These are phyloP conservation scores for Hypoxylon sp. DNA, from an alignment of 2,329 filamentous ascomycete species.

Conservation along the genomic window DNA sequence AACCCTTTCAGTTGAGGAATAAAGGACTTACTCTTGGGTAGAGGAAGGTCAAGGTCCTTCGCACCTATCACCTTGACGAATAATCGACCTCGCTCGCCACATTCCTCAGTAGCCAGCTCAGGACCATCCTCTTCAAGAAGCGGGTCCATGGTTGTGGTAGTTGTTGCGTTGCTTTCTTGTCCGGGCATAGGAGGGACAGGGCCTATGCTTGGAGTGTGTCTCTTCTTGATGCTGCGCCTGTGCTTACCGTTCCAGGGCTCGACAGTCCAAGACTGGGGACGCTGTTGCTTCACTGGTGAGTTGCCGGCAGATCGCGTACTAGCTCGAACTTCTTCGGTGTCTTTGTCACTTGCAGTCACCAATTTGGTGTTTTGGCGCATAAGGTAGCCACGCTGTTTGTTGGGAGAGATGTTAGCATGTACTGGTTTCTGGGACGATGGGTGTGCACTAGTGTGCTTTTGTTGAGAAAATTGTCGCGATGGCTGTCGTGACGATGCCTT, in stretches of 20 bases:
- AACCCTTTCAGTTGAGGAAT: neutral
- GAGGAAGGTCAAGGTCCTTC: conserved; percentile 91
- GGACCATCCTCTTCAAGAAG: conserved; percentile 76
- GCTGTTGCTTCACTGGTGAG: conserved; percentile 79
- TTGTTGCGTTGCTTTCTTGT: conserved; percentile 78
- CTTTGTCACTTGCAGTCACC: conserved; percentile 88
- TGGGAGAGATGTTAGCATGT: conserved; percentile 72
- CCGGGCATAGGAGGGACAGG: conserved; percentile 86
- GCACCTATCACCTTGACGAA: conserved; percentile 99
- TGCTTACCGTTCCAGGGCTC: conserved; percentile 94
- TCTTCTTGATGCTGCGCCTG: conserved; percentile 73
- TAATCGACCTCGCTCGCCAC: conserved; percentile 85
- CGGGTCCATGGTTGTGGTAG: conserved; percentile 70
- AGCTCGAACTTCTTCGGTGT: conserved; percentile 65
- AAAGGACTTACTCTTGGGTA: conserved; percentile 82
- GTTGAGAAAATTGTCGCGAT: conserved; percentile 20
- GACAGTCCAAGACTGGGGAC: conserved; percentile 93
- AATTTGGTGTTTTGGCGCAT: conserved; percentile 99
- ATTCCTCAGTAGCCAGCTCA: conserved; percentile 75
- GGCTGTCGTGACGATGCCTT: conserved; percentile 1
- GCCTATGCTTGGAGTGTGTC: conserved; percentile 60
- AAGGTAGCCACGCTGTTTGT: conserved; percentile 91
- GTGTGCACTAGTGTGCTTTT: conserved; percentile 42
- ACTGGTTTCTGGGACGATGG: conserved; percentile 44
- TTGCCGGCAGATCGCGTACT: conserved; percentile 72